Evolutionary conservation across 2,329 filamentous ascomycete species (phyloP).

Genomic region (Trichophyton benhamiae): DNA sequence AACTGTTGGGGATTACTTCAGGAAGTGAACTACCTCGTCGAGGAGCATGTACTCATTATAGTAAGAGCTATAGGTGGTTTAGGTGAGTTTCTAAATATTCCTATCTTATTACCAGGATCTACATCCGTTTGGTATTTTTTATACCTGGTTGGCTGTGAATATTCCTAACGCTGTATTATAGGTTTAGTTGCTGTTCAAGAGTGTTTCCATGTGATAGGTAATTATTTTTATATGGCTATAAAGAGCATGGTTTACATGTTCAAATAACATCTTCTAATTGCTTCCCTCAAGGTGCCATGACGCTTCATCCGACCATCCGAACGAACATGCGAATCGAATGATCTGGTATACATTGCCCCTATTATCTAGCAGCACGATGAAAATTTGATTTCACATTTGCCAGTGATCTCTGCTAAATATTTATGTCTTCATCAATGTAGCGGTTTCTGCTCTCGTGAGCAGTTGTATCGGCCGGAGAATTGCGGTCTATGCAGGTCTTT

Average conservation of each 20-base stretch:
- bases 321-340: slow-evolving; percentile 76
- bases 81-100: slow-evolving; percentile 24
- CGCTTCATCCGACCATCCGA: slow-evolving; percentile 53
- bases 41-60: slow-evolving; percentile 43
- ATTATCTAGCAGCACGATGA: not conserved
- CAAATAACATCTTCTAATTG: not conserved
- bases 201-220: slow-evolving; percentile 47
- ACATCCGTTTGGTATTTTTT: not conserved
- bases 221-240: slow-evolving; percentile 11
- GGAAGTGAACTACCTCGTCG: slow-evolving; percentile 43
- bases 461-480: slow-evolving; percentile 63
- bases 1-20: slow-evolving; percentile 43
- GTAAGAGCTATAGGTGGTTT: slow-evolving; percentile 46
- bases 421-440: slow-evolving; percentile 15
- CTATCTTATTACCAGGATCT: not conserved
- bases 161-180: slow-evolving; percentile 14
- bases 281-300: slow-evolving; percentile 54
- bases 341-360: slow-evolving; percentile 43
- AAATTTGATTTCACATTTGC: not conserved
- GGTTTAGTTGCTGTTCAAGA: slow-evolving; percentile 46
- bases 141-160: not conserved
- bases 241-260: not conserved
- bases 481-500: slow-evolving; percentile 61
- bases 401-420: not conserved
- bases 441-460: slow-evolving; percentile 67